Conservation (phyloP, 768 basidiomycete genomes). For the Strobilomyces dryophilus region DNA sequence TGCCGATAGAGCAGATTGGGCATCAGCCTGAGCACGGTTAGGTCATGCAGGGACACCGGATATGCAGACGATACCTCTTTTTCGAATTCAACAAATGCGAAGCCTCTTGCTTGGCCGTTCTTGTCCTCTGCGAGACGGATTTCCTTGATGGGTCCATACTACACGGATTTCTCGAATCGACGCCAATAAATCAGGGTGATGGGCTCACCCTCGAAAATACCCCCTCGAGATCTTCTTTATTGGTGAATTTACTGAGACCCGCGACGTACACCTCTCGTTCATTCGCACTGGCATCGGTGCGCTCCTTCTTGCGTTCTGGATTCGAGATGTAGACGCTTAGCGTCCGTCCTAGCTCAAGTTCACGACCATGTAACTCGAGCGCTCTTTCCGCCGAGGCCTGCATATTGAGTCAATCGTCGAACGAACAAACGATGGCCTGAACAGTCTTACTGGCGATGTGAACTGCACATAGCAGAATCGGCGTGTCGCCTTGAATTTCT, state of each 20-base stretch:
- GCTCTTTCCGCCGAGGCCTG: conserved; percentile 70
- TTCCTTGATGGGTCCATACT: conserved; percentile 85
- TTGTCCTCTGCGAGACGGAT: conserved; percentile 75
- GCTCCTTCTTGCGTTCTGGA: conserved; percentile 81
- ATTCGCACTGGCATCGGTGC: conserved; percentile 85
- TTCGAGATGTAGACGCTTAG: conserved; percentile 86
- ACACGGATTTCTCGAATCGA: background rate
- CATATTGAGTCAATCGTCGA: background rate
- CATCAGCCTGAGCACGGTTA: conserved; percentile 53
- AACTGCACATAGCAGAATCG: conserved; percentile 96
- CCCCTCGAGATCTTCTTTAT: conserved; percentile 70
- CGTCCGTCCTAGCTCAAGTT: conserved; percentile 63
- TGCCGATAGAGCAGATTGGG: conserved; percentile 64
- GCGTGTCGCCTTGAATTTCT: conserved; percentile 87
- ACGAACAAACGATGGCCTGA: background rate
- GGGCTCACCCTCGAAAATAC: conserved; percentile 70
- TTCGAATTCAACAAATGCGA: conserved; percentile 91
- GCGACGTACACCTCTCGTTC: conserved; percentile 86
- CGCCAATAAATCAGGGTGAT: background rate
- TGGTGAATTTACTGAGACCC: conserved; percentile 75
- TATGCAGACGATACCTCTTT: conserved; percentile 50
- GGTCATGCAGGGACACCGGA: background rate
- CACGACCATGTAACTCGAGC: conserved; percentile 72
- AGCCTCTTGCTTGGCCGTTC: conserved; percentile 70
- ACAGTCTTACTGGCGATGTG: conserved; percentile 64